Base-by-base conservation (phyloP, 2,329 filamentous ascomycete species). In the Cadophora malorum region DNA sequence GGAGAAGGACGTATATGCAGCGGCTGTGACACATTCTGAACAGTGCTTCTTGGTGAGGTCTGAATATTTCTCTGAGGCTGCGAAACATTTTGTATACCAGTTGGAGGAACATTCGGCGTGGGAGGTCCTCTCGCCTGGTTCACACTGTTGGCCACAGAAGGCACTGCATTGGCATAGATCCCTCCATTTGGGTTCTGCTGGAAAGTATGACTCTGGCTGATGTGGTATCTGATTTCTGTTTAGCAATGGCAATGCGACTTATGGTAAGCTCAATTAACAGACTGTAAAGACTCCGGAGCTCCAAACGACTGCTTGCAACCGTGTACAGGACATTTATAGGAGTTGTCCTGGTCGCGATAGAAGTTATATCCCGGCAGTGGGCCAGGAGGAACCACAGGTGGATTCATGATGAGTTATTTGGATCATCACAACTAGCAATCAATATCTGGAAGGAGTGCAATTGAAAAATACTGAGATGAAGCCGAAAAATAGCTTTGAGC, bases 251-350 rank as follows among this genome's bases (percentile, higher is more conserved):
- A 49, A 50, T 33, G 3, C 23, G 23, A 19, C 23, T 35, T 47
- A 3, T 14, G 7, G 23, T 47, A 49, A 16, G n/a, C 35, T 33
- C 16, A 10, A 31, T 3, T 14, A 1, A 49, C 38, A 62, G 10
- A 62, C 41, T 49, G 19, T 19, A 62, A 62, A 23, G 25, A n/a
- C 25, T 62, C 59, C 14, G 25, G 41, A 35, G 59, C 45, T 50
- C 25, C 59, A 62, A 62, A 62, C 0, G 59, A 62, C 25, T 49
- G 41, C 6, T 25, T 50, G 14, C 59, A 62, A 7, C 45, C 59
- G 2, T 31, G 8, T 33, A 62, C 25, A 0, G 41, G 38, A 31
- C 59, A 62, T 50, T 12, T 49, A 41, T 49, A 62, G 10, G 41
- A 16, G 3, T 9, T 33, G 41, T 21, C 28, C 25, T 31, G 14